A percentile compares a stretch with the other conserved stretches of the same genome.
Conservation (phyloP, 2,329 filamentous ascomycete species). For the Ophiognomonia clavigignenti-juglandacearum region DNA sequence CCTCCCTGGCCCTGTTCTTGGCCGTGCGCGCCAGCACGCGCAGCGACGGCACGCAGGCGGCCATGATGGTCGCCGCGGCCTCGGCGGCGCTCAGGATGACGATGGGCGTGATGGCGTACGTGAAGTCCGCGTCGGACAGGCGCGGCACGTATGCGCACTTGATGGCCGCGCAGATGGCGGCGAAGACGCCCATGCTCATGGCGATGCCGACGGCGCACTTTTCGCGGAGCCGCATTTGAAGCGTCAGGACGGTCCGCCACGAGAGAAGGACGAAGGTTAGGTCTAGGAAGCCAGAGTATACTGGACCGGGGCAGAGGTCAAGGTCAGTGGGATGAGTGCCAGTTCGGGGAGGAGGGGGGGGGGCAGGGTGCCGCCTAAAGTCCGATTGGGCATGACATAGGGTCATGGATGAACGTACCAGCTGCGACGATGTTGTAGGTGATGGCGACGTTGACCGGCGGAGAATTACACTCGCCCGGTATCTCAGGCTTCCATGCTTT, state of each 20-base stretch:
- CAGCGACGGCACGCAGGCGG: neutral
- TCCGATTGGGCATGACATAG: neutral
- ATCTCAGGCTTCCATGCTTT: neutral
- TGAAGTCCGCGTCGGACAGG: neutral
- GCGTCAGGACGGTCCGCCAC: slow-evolving; percentile 18
- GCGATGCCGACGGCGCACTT: slow-evolving; percentile 19
- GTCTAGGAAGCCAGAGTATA: slow-evolving; percentile 19
- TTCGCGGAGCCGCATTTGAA: slow-evolving; percentile 20
- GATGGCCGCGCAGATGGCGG: neutral
- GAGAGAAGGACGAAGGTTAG: slow-evolving; percentile 19
- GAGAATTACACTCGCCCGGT: neutral
- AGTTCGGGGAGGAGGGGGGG: no score
- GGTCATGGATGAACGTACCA: slow-evolving; percentile 36
- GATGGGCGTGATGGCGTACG: neutral
- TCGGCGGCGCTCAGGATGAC: neutral
- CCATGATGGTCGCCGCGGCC: neutral
- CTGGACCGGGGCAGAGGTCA: slow-evolving; percentile 7
- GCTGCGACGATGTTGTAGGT: slow-evolving; percentile 19
- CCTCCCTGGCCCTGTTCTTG: neutral
- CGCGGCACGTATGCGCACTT: neutral
- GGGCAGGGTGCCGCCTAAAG: no score
- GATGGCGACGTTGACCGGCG: neutral
- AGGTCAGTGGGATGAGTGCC: no score
- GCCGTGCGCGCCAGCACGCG: neutral
- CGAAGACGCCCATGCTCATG: slow-evolving; percentile 23